Conservation (phyloP, 1,139 yeast species). For the Tardiomyces digboiensis region DNA sequence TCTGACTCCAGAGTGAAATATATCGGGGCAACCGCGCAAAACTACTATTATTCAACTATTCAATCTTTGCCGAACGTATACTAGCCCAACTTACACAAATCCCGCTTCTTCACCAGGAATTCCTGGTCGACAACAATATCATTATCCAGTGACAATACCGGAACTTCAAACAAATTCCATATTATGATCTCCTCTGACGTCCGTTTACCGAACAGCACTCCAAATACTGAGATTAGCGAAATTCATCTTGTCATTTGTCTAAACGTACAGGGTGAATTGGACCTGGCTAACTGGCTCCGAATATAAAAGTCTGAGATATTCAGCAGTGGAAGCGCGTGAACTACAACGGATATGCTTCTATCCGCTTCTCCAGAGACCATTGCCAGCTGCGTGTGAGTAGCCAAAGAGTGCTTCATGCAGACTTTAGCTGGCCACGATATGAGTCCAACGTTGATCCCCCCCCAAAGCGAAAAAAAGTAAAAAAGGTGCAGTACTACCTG, state of each 20-base stretch:
- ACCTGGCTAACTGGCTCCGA: conserved; percentile 12
- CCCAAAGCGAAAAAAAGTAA: background rate
- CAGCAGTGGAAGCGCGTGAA: conserved; percentile 28
- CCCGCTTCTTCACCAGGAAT: conserved; percentile 15
- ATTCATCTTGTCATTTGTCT: background rate
- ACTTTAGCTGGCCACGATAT: background rate
- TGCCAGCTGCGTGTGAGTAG: background rate
- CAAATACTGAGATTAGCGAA: conserved; percentile 16
- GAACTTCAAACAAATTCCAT: conserved; percentile 25
- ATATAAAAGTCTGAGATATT: conserved; percentile 28
- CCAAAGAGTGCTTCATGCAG: background rate
- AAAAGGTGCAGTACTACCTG: conserved; percentile 1
- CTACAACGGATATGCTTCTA: conserved; percentile 1
- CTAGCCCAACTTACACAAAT: conserved; percentile 20
- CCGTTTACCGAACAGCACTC: conserved; percentile 26
- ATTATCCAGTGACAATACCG: conserved; percentile 5
- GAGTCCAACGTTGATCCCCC: background rate
- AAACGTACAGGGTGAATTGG: background rate
- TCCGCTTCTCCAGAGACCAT: background rate
- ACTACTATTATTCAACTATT: background rate
- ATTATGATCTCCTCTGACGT: conserved; percentile 20
- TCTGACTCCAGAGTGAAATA: background rate
- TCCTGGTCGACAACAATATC: conserved; percentile 16
- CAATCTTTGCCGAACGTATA: conserved; percentile 8
- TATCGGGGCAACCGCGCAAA: background rate